Base-by-base conservation (phyloP, 192 early-diverging fungal species). In the Rhizophagus prolifer region DNA sequence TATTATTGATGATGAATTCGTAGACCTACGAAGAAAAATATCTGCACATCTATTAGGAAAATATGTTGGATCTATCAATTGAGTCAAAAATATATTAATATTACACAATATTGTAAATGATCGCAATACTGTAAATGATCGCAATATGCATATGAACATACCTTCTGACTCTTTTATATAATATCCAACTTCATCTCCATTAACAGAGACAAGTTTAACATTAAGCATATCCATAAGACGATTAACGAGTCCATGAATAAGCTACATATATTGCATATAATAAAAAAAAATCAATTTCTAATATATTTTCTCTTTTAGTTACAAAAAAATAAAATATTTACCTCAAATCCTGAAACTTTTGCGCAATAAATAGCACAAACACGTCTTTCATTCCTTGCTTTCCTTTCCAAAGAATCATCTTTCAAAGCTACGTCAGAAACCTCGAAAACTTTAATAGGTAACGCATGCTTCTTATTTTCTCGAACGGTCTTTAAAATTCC, bases 401-500 rank as follows among this genome's bases (percentile, higher is more conserved):
- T 85, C 72, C 94, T 86, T 79, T 95, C 95, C 61, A 81, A 75
- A 10, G 88, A 81, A 25, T 95, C 90, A 82, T 97, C 94, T 85
- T 97, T 95, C 79, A 96, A 83, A 23, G 93, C 94, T 34, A 97
- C 90, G 73, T 99, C 97, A 36, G 94, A 95, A 41, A 98, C 95
- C 82, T 99, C 98, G 80, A 99, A 99, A 75, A 98, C 81, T 83
- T 94, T 94, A 85, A 97, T 84, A 9, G 98, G 98, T 50, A 97
- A 86, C 5, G 96, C 84, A 71, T 95, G 89, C 81, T 91, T 93
- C 87, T 93, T 96, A 84, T 95, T 94, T 68, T 87, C 87, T 79
- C 89, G 87, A 62, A 98, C 77, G 0, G 97, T 97, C 90, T 99
- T 99, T 72, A 99, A 87, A 21, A 97, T 82, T 26, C 98, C 98